Percentiles rank a stretch among this genome's conserved stretches.
These are phyloP conservation scores for Haplographium delicatum DNA, from an alignment of 495 filamentous ascomycete genomes.

Conservation along the genomic window DNA sequence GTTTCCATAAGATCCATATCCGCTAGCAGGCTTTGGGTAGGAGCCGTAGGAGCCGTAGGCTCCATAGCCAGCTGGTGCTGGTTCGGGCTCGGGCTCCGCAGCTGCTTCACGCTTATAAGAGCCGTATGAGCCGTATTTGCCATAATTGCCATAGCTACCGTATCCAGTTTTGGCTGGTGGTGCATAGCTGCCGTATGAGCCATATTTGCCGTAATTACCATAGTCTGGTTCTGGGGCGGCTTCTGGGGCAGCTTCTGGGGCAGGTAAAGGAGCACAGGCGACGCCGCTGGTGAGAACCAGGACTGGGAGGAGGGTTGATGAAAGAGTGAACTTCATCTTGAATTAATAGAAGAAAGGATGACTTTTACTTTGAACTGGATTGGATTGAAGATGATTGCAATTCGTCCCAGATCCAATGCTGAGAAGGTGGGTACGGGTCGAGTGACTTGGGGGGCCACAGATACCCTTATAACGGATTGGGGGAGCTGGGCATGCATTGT, in stretches of 20 bases:
- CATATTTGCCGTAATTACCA: neutral
- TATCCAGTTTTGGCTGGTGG: neutral
- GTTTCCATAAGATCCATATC: neutral
- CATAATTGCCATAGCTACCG: neutral
- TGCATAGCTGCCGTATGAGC: neutral
- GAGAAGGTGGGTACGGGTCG: too few species aligned
- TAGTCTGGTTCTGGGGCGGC: neutral
- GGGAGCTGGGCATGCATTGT: too few species aligned
- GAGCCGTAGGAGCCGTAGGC: neutral
- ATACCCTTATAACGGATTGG: too few species aligned
- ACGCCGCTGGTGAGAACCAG: neutral
- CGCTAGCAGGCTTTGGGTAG: neutral
- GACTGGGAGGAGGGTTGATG: neutral
- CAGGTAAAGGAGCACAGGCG: neutral
- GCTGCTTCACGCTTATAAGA: neutral
- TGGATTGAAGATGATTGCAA: too few species aligned
- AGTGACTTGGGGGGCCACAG: too few species aligned
- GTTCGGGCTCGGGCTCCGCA: neutral
- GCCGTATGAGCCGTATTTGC: neutral
- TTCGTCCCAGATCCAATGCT: too few species aligned
- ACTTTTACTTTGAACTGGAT: too few species aligned
- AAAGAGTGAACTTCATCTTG: neutral
- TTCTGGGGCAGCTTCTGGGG: neutral
- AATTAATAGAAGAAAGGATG: too few species aligned
- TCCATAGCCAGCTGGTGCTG: neutral